phyloP scores from a whole-genome alignment of 1,284 basidiomycete genomes.

The Leccinum pallidistipes region DNA sequence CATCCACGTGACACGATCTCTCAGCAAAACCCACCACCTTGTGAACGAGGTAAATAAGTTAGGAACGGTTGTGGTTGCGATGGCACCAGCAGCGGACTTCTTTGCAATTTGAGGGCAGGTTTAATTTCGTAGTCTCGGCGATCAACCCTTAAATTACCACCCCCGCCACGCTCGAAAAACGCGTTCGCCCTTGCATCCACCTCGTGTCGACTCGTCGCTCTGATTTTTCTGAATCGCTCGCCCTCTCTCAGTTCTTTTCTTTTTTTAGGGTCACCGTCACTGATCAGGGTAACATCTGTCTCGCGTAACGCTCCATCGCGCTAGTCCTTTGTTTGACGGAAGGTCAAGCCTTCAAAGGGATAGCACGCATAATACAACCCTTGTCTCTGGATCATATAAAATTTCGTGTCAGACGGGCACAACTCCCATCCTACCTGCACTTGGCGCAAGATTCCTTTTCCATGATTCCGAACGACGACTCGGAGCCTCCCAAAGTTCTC shows the following conservation, averaged over 20 bases:
- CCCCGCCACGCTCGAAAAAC: constrained; percentile 4
- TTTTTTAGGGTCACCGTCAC: neutral
- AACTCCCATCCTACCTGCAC: neutral
- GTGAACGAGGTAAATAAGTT: neutral
- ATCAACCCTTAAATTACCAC: neutral
- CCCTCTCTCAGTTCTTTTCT: neutral
- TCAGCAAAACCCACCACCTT: neutral
- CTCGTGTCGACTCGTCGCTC: constrained; percentile 8
- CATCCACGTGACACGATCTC: constrained; percentile 12
- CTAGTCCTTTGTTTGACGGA: neutral
- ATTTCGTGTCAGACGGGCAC: neutral
- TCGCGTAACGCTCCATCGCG: constrained; percentile 9
- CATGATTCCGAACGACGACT: constrained; percentile 13
- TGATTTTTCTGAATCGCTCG: neutral
- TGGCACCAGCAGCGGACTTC: neutral
- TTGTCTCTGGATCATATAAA: constrained; percentile 10
- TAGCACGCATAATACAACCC: neutral
- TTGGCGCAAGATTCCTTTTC: neutral
- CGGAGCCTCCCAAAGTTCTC: neutral
- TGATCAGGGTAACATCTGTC: constrained; percentile 11
- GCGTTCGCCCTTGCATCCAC: constrained; percentile 14
- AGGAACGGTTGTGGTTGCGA: no score
- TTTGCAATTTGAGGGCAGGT: neutral
- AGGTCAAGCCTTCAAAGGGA: neutral
- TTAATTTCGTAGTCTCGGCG: neutral